Conservation (phyloP, 2,329 filamentous ascomycete species). For the Aspergillus ochraceoroseus region DNA sequence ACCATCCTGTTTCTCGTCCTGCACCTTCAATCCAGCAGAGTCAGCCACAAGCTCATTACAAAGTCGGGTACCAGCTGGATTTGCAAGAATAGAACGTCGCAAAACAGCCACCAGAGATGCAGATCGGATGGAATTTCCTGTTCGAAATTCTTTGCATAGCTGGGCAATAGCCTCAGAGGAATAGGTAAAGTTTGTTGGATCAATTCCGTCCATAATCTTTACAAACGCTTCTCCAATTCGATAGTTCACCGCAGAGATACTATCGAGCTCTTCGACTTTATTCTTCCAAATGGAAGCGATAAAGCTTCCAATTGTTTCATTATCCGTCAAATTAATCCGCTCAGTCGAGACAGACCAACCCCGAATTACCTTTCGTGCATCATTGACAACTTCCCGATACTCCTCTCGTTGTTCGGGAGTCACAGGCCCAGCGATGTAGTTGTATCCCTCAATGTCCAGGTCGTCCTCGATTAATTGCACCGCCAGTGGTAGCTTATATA, state of each 20-base stretch:
- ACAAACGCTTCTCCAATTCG: constrained; percentile 41
- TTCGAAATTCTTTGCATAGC: constrained; percentile 34
- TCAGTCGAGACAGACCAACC: constrained; percentile 37
- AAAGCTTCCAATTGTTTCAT: constrained; percentile 23
- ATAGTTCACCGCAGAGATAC: constrained; percentile 35
- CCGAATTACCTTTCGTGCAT: constrained; percentile 48
- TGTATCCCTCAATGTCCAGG: constrained; percentile 52
- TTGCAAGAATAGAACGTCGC: constrained; percentile 47
- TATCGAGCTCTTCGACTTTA: constrained; percentile 30
- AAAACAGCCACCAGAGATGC: constrained; percentile 48
- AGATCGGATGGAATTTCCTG: constrained; percentile 45
- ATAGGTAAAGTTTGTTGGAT: constrained; percentile 24
- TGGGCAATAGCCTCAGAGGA: constrained; percentile 32
- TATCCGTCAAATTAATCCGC: constrained; percentile 10
- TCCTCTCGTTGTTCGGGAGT: constrained; percentile 50
- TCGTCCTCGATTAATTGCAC: constrained; percentile 58
- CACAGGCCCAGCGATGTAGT: constrained; percentile 50
- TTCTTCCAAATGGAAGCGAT: constrained; percentile 34
- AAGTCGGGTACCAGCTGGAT: constrained; percentile 47
- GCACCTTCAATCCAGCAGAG: constrained; percentile 51
- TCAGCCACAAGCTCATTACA: constrained; percentile 60
- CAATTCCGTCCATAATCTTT: constrained; percentile 36
- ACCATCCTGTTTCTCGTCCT: constrained; percentile 44
- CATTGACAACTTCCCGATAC: constrained; percentile 50
- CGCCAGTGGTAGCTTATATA: constrained; percentile 51